Conservation (phyloP, 1,284 basidiomycete species). For the Ceratorhiza oryzae-sativae region DNA sequence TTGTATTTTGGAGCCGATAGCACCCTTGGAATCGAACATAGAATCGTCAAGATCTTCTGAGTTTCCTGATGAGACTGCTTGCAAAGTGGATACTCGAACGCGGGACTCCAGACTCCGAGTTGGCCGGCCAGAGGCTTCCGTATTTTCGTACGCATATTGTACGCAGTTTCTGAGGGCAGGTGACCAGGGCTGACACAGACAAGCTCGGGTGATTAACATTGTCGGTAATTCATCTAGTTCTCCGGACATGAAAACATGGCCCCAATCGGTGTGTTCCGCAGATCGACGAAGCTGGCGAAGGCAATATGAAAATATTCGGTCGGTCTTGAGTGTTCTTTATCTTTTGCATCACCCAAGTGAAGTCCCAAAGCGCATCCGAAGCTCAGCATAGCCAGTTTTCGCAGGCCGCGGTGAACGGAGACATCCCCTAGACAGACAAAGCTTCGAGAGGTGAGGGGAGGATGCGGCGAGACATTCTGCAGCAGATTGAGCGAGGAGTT, state of each 20-base stretch:
- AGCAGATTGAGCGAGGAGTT: conserved; percentile 24
- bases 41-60: neutral
- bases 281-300: conserved; percentile 57
- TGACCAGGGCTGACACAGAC: conserved; percentile 22
- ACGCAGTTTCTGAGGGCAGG: neutral
- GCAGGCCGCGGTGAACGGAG: conserved; percentile 49
- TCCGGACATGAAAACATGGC: conserved; percentile 52
- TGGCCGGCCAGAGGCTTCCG: neutral
- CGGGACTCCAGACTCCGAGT: conserved; percentile 12
- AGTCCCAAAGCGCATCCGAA: conserved; percentile 59
- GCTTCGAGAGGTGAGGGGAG: conserved; percentile 55
- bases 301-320: conserved; percentile 51
- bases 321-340: conserved; percentile 48
- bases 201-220: neutral
- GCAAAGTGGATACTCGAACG: conserved; percentile 7
- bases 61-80: no score
- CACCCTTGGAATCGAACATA: neutral
- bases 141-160: neutral
- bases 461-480: conserved; percentile 4
- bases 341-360: conserved; percentile 47
- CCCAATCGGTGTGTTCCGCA: conserved; percentile 62
- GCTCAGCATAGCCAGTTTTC: conserved; percentile 64
- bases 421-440: conserved; percentile 62
- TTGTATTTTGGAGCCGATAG: neutral
- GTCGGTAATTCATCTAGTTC: conserved; percentile 46